phyloP scores from a whole-genome alignment of 768 basidiomycete genomes.

The Boletus subcaerulescens region DNA sequence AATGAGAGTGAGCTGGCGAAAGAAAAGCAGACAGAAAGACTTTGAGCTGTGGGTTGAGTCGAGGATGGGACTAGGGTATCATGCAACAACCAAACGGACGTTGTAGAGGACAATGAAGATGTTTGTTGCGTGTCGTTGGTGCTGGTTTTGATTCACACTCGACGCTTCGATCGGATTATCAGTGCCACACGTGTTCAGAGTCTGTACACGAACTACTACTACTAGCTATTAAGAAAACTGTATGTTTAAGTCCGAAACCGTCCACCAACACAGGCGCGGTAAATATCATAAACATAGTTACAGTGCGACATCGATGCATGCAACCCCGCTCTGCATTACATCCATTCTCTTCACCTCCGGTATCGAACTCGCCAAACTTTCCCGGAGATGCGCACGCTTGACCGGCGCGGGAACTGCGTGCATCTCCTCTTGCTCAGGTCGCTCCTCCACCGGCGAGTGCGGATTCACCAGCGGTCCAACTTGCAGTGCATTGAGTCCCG shows the following conservation, averaged over 20 bases:
- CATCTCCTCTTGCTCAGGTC: neutral
- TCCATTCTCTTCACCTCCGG: conserved; percentile 24
- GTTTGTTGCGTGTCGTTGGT: neutral
- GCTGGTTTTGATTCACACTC: neutral
- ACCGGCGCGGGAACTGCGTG: neutral
- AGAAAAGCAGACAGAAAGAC: neutral
- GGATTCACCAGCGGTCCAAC: conserved; percentile 18
- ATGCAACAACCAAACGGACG: neutral
- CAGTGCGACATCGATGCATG: conserved; percentile 22
- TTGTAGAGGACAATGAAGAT: neutral
- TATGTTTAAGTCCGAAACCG: too few species aligned
- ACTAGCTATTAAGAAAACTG: too few species aligned
- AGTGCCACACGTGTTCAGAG: neutral
- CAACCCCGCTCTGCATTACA: conserved; percentile 24
- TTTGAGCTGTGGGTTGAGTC: too few species aligned
- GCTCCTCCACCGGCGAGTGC: conserved; percentile 19
- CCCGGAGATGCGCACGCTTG: conserved; percentile 23
- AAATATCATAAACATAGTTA: conserved; percentile 21
- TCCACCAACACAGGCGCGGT: too few species aligned
- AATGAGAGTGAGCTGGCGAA: neutral
- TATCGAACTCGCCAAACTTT: conserved; percentile 10
- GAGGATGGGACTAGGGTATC: neutral
- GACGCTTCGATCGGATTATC: conserved; percentile 6
- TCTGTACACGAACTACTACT: too few species aligned
- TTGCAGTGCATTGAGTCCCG: conserved; percentile 13